A percentile compares a stretch with the other conserved stretches of the same genome.
These are phyloP conservation scores for Glomus cerebriforme DNA, from an alignment of 192 early-diverging fungal genomes.

Conservation along the genomic window DNA sequence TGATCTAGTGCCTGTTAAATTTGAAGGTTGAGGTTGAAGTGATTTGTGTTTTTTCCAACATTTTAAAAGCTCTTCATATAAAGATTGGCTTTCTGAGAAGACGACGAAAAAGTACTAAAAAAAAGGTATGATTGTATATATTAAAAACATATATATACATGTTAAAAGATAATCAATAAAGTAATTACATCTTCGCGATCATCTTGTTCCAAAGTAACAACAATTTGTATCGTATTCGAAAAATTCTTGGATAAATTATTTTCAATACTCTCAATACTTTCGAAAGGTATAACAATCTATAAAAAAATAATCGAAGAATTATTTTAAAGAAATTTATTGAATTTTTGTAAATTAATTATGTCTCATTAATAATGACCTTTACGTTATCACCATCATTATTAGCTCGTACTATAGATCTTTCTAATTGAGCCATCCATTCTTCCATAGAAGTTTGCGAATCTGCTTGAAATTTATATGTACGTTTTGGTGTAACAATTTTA, in stretches of 20 bases:
- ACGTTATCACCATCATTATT: constrained; percentile 60
- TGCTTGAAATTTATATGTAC: constrained; percentile 57
- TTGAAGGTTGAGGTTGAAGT: neutral
- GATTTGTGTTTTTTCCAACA: constrained; percentile 27
- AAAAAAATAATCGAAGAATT: neutral
- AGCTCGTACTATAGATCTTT: constrained; percentile 59
- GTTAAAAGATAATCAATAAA: neutral
- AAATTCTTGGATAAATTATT: constrained; percentile 49
- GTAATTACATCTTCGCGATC: constrained; percentile 61
- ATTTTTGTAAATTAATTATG: neutral
- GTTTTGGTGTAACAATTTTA: constrained; percentile 49
- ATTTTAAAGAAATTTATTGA: neutral
- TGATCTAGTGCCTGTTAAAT: neutral
- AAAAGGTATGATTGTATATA: too few relatives aligned
- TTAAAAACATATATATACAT: neutral
- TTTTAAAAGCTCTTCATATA: constrained; percentile 37
- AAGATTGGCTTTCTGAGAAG: constrained; percentile 53
- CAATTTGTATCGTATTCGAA: constrained; percentile 52
- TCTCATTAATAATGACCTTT: constrained; percentile 37
- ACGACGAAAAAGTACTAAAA: constrained; percentile 66
- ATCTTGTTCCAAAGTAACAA: constrained; percentile 50
- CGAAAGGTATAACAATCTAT: constrained; percentile 55
- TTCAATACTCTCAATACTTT: constrained; percentile 55
- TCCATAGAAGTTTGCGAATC: constrained; percentile 53
- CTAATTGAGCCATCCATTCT: constrained; percentile 64